Evolutionary conservation across 1,284 basidiomycete species (phyloP), one percentile per base, ranked within the genome.

Genomic region (Cystobasidiaceae sp.): DNA sequence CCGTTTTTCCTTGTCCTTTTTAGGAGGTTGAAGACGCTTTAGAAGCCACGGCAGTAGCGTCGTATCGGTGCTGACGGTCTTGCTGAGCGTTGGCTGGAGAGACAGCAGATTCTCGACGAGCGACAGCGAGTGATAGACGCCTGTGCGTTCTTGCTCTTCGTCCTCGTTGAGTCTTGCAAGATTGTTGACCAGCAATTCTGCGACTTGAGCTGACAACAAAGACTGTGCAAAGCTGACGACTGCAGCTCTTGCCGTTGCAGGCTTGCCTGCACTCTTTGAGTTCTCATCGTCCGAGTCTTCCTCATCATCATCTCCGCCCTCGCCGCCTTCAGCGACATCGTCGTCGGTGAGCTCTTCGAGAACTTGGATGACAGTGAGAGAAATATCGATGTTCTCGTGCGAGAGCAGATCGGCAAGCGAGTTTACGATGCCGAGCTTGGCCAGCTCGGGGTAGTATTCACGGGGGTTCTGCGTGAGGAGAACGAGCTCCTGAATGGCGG

Each of bases 261-360:
- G 81, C 86, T 74, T 74, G 91, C 90, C 79, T 93, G 77, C n/a
- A n/a, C n/a, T n/a, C n/a, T n/a, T n/a, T n/a, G n/a, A n/a, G n/a
- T n/a, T n/a, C n/a, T n/a, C n/a, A n/a, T 46, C 66, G 34, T 48
- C 28, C 9, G 33, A 21, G 23, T 50, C 55, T n/a, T 82, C 81
- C 56, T 85, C 78, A 17, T 72, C 72, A 17, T 81, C 83, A 3
- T 84, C 84, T n/a, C 87, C 83, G 15, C 84, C 85, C 8, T 86
- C 86, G 5, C 79, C 83, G 62, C 87, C 88, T 41, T 87, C 86
- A 2, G 89, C 87, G 1, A 91, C 90, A 74, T 98, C 94, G 75
- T 97, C 94, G 72, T 98, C 94, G 0, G 93, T 94, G 66, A 97
- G 81, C 77, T 98, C 96, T 73, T 93, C 89, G 3, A 98, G 81